These are phyloP conservation scores for Iris pallida DNA, from an alignment of 116 monocot genomes.

Conservation along the genomic window DNA sequence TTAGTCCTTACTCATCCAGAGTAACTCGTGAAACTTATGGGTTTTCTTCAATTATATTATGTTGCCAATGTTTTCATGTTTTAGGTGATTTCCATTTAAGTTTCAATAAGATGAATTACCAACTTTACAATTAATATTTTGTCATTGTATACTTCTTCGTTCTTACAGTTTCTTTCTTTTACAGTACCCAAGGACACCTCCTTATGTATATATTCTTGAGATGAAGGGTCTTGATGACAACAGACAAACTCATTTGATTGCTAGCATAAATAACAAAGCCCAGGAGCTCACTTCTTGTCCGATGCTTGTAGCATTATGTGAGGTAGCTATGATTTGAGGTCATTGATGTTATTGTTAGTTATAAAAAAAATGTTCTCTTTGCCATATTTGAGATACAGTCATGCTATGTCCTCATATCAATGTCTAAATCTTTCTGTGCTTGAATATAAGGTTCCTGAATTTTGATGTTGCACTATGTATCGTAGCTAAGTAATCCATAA, in stretches of 20 bases:
- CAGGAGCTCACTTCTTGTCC: conserved; percentile 56
- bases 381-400: neutral
- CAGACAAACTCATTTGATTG: conserved; percentile 42
- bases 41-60: too few species aligned
- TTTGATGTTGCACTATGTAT: too few species aligned
- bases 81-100: too few species aligned
- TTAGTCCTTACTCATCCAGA: too few species aligned
- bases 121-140: neutral
- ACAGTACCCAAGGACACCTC: conserved; percentile 74
- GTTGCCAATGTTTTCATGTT: too few species aligned
- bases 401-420: neutral
- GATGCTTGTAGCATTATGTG: conserved; percentile 82
- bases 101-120: too few species aligned
- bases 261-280: conserved; percentile 45
- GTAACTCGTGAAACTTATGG: too few species aligned
- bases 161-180: conserved; percentile 6
- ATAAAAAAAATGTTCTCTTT: neutral
- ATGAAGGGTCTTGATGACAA: conserved; percentile 82
- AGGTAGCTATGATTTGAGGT: conserved; percentile 39
- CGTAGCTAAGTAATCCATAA: too few species aligned
- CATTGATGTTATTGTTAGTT: conserved; percentile 1
- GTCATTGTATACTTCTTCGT: neutral
- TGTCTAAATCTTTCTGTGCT: neutral
- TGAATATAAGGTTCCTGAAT: too few species aligned
- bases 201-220: conserved; percentile 52